Percentiles rank a stretch among this genome's conserved stretches.
Conservation (phyloP, 164 flowering plant species). For the Platanus orientalis region DNA sequence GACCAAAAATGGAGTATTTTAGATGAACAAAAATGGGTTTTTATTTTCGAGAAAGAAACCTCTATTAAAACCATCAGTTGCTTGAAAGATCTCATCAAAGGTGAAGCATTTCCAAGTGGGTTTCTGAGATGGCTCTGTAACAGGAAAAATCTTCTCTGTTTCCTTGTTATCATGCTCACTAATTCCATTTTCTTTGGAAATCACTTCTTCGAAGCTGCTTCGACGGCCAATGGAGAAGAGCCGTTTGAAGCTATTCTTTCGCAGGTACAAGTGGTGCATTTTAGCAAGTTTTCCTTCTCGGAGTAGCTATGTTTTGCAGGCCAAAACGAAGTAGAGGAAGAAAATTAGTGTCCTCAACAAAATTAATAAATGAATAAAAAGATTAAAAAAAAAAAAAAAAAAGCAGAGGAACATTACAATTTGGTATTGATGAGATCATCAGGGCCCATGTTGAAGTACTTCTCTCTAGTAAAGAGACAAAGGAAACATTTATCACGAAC, state of each 20-base stretch:
- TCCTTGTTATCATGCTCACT: constrained; percentile 6
- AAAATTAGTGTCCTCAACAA: no score
- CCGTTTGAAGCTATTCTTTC: constrained; percentile 55
- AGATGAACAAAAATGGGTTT: background rate
- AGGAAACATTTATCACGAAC: no score
- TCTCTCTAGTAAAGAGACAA: no score
- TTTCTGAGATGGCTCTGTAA: constrained; percentile 28
- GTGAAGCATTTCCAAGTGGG: constrained; percentile 91
- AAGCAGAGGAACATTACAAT: no score
- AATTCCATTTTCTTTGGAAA: constrained; percentile 4
- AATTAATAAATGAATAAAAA: no score
- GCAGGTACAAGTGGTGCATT: constrained; percentile 23
- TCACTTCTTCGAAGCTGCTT: constrained; percentile 27
- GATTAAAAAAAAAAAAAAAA: no score
- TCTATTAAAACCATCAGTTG: constrained; percentile 69
- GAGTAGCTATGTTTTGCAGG: background rate
- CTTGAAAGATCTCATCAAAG: constrained; percentile 63
- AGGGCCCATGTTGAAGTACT: no score
- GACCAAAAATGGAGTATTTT: no score
- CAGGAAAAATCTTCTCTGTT: constrained; percentile 9
- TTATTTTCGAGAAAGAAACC: constrained; percentile 30
- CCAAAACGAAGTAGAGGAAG: no score
- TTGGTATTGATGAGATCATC: no score
- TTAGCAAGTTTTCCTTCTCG: background rate
- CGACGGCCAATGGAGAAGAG: constrained; percentile 60